phyloP scores from a whole-genome alignment of 805 yeast species.

The Candida cerambycidarum region DNA sequence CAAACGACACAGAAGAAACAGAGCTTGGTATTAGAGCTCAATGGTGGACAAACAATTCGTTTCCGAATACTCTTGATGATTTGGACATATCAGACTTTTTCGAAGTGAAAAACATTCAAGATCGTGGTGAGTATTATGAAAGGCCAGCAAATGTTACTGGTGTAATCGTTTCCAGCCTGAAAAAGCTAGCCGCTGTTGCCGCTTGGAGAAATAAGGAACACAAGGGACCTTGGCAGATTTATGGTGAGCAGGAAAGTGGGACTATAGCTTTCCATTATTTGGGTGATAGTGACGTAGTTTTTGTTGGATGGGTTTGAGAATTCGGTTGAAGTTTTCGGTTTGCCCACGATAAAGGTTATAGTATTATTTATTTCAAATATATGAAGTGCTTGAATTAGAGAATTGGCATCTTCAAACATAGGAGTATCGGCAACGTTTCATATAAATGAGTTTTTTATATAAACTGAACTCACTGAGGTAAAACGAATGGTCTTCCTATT shows the following conservation, averaged over 20 bases:
- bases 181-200: slow-evolving; percentile 11
- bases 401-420: too few species aligned
- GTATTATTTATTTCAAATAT: too few species aligned
- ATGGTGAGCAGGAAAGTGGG: slow-evolving; percentile 10
- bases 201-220: slow-evolving; percentile 12
- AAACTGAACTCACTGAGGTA: too few species aligned
- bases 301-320: slow-evolving; percentile 3
- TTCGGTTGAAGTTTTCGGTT: too few species aligned
- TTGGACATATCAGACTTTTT: slow-evolving; percentile 1
- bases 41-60: slow-evolving; percentile 6
- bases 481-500: too few species aligned
- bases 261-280: slow-evolving; percentile 7
- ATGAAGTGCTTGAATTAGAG: too few species aligned
- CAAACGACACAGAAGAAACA: too few species aligned
- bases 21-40: slow-evolving; percentile 4
- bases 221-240: slow-evolving; percentile 11
- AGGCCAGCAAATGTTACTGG: slow-evolving; percentile 8
- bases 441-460: too few species aligned
- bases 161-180: slow-evolving; percentile 5
- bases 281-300: slow-evolving; percentile 9
- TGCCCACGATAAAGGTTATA: too few species aligned
- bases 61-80: slow-evolving; percentile 4
- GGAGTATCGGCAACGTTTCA: too few species aligned
- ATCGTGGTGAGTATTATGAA: slow-evolving; percentile 8
- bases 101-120: slow-evolving; percentile 7